Evolutionary conservation across 2,329 filamentous ascomycete species (phyloP).

Genomic region (Eutypella sp.): DNA sequence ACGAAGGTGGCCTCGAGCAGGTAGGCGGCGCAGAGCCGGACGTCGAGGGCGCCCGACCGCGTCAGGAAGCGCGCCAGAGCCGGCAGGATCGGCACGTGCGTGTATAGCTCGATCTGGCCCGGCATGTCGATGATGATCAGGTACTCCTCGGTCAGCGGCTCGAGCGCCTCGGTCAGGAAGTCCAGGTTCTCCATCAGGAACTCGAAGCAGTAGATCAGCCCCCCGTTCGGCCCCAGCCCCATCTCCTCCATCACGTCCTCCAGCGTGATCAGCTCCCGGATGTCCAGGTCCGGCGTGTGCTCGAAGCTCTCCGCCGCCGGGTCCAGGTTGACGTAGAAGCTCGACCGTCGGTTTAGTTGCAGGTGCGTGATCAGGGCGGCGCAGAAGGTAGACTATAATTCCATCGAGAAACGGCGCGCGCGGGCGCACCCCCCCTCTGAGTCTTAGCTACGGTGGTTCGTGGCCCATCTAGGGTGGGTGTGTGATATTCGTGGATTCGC

Average conservation of each 20-base stretch:
- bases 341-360: constrained; percentile 82
- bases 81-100: constrained; percentile 89
- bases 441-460: too few species aligned
- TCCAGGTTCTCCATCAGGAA: constrained; percentile 75
- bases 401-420: too few species aligned
- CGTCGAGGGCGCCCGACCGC: constrained; percentile 73
- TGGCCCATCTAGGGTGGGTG: too few species aligned
- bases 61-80: constrained; percentile 77
- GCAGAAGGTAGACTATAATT: constrained; percentile 87
- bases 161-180: constrained; percentile 62
- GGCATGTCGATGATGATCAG: constrained; percentile 98
- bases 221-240: constrained; percentile 63
- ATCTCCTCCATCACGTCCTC: constrained; percentile 77
- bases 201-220: constrained; percentile 72
- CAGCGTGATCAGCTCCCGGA: constrained; percentile 82
- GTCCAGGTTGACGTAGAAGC: constrained; percentile 98
- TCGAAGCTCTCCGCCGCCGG: constrained; percentile 90
- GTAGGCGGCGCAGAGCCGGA: constrained; percentile 89
- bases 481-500: too few species aligned
- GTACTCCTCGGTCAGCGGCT: constrained; percentile 85
- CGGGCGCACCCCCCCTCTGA: too few species aligned
- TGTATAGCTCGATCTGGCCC: constrained; percentile 97
- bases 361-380: constrained; percentile 89
- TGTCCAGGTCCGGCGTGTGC: constrained; percentile 81
- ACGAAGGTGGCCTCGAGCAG: constrained; percentile 94